Evolutionary conservation across 257 asterid genomes (phyloP).

Genomic region (Scutellaria barbata): DNA sequence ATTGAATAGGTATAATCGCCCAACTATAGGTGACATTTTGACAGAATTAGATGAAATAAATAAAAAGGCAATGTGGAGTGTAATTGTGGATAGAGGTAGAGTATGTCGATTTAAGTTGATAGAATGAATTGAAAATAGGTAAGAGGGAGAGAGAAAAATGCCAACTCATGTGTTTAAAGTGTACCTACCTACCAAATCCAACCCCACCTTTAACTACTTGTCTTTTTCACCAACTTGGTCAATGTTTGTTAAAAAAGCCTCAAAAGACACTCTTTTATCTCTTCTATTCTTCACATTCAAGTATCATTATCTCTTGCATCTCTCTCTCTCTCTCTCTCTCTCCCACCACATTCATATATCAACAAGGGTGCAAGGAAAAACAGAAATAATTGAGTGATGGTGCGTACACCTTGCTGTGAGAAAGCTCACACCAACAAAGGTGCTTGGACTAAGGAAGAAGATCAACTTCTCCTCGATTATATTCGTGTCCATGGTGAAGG

Average conservation of each 20-base stretch:
- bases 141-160: constrained; percentile 31
- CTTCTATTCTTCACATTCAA: constrained; percentile 30
- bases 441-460: constrained; percentile 97
- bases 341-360: too few species aligned
- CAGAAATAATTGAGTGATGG: constrained; percentile 45
- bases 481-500: constrained; percentile 90
- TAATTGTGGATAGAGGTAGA: too few species aligned
- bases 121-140: constrained; percentile 16
- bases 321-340: neutral
- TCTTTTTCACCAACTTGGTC: constrained; percentile 70
- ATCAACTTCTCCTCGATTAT: constrained; percentile 72
- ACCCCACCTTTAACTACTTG: constrained; percentile 59
- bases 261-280: constrained; percentile 29
- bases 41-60: too few species aligned
- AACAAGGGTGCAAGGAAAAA: too few species aligned
- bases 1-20: too few species aligned
- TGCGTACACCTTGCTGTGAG: constrained; percentile 97
- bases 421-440: constrained; percentile 96
- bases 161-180: constrained; percentile 54
- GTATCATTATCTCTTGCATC: constrained; percentile 33
- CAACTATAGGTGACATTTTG: too few species aligned
- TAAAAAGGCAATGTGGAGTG: too few species aligned
- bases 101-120: neutral
- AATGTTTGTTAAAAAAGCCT: constrained; percentile 26
- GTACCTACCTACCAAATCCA: constrained; percentile 87